phyloP scores from a whole-genome alignment of 2,329 filamentous ascomycete genomes.

The Talaromyces sp. region DNA sequence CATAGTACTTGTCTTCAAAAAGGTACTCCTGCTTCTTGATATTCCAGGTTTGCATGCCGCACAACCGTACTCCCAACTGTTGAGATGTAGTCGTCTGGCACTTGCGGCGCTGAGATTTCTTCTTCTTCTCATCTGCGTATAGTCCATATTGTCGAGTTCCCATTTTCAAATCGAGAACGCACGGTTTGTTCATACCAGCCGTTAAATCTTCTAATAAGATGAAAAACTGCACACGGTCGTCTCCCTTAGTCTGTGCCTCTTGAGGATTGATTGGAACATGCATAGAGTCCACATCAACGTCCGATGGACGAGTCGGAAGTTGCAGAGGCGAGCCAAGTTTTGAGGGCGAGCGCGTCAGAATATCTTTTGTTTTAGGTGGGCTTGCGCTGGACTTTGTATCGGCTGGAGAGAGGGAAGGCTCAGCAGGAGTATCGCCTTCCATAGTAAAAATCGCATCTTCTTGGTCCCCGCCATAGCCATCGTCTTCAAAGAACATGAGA shows the following conservation, averaged over 20 bases:
- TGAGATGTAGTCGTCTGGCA: constrained; percentile 88
- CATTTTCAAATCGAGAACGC: constrained; percentile 98
- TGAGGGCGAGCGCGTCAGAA: neutral
- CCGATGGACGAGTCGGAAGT: neutral
- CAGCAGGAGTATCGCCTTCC: constrained; percentile 48
- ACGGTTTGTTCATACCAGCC: constrained; percentile 91
- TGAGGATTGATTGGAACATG: constrained; percentile 65
- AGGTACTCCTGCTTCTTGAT: constrained; percentile 74
- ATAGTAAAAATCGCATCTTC: constrained; percentile 66
- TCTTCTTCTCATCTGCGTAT: constrained; percentile 86
- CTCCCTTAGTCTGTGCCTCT: constrained; percentile 56
- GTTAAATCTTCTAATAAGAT: constrained; percentile 90
- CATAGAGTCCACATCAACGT: constrained; percentile 17
- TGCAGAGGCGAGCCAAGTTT: constrained; percentile 6
- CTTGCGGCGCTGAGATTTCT: constrained; percentile 86
- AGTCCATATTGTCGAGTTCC: constrained; percentile 95
- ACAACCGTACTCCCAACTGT: constrained; percentile 86
- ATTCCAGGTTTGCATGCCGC: constrained; percentile 96
- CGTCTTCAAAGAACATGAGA: constrained; percentile 86
- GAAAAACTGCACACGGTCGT: constrained; percentile 79
- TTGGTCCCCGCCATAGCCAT: constrained; percentile 75
- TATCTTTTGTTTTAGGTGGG: neutral
- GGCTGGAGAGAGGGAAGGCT: constrained; percentile 5
- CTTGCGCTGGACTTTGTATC: neutral
- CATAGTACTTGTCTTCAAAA: constrained; percentile 99